phyloP scores from a whole-genome alignment of 1,139 yeast genomes.

The Martiniozyma asiatica region DNA sequence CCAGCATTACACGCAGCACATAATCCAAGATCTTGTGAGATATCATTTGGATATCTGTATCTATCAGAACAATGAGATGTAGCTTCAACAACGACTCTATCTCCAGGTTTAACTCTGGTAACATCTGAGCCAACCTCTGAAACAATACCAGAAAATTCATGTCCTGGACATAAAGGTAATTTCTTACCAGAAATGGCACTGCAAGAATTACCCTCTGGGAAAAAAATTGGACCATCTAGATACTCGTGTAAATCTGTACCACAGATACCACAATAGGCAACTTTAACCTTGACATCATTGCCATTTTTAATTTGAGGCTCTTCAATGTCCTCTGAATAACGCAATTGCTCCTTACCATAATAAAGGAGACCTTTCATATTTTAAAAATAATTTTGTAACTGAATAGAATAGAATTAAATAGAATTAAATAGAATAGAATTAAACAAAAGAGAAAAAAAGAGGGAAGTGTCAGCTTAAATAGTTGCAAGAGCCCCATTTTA shows the following conservation, averaged over 20 bases:
- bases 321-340: slow-evolving; percentile 30
- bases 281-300: slow-evolving; percentile 38
- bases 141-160: slow-evolving; percentile 43
- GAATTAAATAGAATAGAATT: too few species aligned
- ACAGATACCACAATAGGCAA: slow-evolving; percentile 47
- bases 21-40: slow-evolving; percentile 16
- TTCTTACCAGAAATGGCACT: slow-evolving; percentile 21
- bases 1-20: slow-evolving; percentile 38
- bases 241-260: slow-evolving; percentile 49
- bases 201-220: slow-evolving; percentile 24
- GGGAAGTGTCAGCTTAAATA: too few species aligned
- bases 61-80: slow-evolving; percentile 31
- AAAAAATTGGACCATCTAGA: slow-evolving; percentile 41
- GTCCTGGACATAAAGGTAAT: slow-evolving; percentile 31
- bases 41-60: slow-evolving; percentile 22
- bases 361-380: slow-evolving; percentile 45
- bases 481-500: too few species aligned
- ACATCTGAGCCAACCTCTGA: slow-evolving; percentile 35
- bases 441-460: too few species aligned
- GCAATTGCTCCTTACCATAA: slow-evolving; percentile 36
- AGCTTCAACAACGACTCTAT: slow-evolving; percentile 32
- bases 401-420: too few species aligned
- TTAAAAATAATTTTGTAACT: neutral
- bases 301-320: slow-evolving; percentile 33
- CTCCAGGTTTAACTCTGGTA: slow-evolving; percentile 36